A percentile compares a stretch with the other conserved stretches of the same genome.
Conservation (phyloP, 805 yeast species). For the Metschnikowia noctiluminum region DNA sequence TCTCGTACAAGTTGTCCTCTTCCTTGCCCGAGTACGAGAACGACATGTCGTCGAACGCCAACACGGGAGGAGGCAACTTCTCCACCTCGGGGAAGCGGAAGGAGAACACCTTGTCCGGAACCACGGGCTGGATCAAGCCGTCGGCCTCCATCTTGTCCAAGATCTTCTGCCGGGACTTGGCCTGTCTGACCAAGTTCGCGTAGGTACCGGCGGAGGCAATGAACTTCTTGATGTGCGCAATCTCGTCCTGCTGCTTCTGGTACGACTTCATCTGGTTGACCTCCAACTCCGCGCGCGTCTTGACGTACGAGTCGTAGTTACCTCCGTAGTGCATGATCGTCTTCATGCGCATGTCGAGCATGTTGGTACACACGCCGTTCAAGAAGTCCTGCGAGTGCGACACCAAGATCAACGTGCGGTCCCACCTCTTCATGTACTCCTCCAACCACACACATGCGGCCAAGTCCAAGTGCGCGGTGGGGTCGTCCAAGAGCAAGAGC, state of each 20-base stretch:
- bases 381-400: slow-evolving; percentile 99
- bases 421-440: slow-evolving; percentile 93
- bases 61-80: slow-evolving; percentile 97
- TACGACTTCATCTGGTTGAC: slow-evolving; percentile 98
- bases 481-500: slow-evolving; percentile 89
- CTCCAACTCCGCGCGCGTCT: slow-evolving; percentile 91
- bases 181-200: slow-evolving; percentile 97
- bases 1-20: slow-evolving; percentile 85
- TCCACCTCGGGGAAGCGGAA: slow-evolving; percentile 94
- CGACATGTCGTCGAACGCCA: slow-evolving; percentile 92
- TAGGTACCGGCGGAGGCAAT: slow-evolving; percentile 99
- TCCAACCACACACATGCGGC: slow-evolving; percentile 99
- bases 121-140: slow-evolving; percentile 91
- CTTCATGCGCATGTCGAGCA: slow-evolving; percentile 95
- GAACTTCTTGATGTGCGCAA: slow-evolving; percentile 95
- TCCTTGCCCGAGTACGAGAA: slow-evolving; percentile 82
- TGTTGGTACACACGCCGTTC: slow-evolving; percentile 96
- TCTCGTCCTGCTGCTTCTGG: slow-evolving; percentile 97
- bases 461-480: slow-evolving; percentile 98
- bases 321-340: slow-evolving; percentile 82
- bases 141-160: slow-evolving; percentile 99
- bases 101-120: slow-evolving; percentile 86
- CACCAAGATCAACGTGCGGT: slow-evolving; percentile 87
- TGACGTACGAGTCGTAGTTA: slow-evolving; percentile 94
- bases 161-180: slow-evolving; percentile 98